phyloP scores from a whole-genome alignment of 2,329 filamentous ascomycete species.

The Acephala macrosclerotiorum region DNA sequence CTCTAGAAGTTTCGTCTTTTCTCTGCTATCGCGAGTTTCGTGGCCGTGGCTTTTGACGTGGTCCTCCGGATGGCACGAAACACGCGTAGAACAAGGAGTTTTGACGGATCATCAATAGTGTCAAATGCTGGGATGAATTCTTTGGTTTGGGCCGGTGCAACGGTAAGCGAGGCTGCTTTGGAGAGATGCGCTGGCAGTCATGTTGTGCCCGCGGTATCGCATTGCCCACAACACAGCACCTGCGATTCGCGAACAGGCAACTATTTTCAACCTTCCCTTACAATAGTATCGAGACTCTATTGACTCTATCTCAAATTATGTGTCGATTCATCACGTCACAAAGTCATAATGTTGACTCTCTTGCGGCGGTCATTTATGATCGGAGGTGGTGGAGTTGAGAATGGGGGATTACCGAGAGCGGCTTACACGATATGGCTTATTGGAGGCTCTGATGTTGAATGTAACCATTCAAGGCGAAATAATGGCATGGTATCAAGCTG shows the following conservation, averaged over 20 bases:
- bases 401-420: neutral
- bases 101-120: slow-evolving; percentile 13
- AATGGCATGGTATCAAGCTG: neutral
- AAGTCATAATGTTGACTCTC: neutral
- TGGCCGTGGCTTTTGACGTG: neutral
- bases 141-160: neutral
- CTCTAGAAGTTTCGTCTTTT: neutral
- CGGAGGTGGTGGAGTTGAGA: neutral
- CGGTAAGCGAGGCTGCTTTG: slow-evolving; percentile 18
- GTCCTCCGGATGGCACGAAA: neutral
- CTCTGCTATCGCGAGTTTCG: neutral
- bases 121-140: slow-evolving; percentile 5
- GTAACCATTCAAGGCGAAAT: neutral
- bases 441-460: neutral
- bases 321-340: neutral
- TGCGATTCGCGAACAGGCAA: neutral
- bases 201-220: neutral
- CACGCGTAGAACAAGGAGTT: neutral
- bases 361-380: neutral
- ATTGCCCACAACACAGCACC: neutral
- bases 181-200: slow-evolving; percentile 16
- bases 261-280: neutral
- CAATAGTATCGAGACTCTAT: neutral
- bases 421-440: neutral
- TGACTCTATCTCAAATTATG: neutral